Evolutionary conservation across 2,329 filamentous ascomycete species (phyloP).

Genomic region (Cladosporium sp.): DNA sequence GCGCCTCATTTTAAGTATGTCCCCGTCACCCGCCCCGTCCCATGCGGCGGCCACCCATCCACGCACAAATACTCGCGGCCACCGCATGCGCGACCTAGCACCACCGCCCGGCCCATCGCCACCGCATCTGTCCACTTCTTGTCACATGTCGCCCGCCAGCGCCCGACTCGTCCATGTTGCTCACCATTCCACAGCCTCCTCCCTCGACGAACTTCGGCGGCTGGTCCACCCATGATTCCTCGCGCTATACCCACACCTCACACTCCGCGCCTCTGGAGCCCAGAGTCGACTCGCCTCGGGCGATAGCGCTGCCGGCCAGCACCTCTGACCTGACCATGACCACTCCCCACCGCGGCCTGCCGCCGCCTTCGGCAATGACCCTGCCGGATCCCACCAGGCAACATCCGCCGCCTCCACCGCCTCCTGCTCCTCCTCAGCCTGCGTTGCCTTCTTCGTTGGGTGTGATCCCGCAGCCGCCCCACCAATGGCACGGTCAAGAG

Average conservation of each 20-base stretch:
- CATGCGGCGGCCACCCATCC: conserved; percentile 2
- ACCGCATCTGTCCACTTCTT: background rate
- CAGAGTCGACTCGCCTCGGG: conserved; percentile 32
- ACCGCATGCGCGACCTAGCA: conserved; percentile 10
- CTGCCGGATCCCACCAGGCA: conserved; percentile 42
- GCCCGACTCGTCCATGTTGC: conserved; percentile 37
- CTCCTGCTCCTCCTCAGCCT: conserved; percentile 23
- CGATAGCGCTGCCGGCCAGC: conserved; percentile 37
- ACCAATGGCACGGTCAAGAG: conserved; percentile 44
- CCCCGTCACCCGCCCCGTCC: conserved; percentile 14
- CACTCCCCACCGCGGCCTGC: conserved; percentile 47
- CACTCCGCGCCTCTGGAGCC: conserved; percentile 16
- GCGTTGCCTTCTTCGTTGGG: conserved; percentile 31
- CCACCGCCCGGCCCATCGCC: conserved; percentile 10
- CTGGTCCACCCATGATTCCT: conserved; percentile 45
- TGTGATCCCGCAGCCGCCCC: conserved; percentile 33
- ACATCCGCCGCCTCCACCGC: conserved; percentile 20
- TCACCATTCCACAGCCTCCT: conserved; percentile 43
- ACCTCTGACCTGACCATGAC: conserved; percentile 38
- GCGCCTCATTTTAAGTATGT: conserved; percentile 15
- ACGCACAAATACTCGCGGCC: conserved; percentile 2
- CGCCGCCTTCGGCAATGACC: conserved; percentile 48
- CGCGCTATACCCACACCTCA: conserved; percentile 34
- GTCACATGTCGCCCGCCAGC: conserved; percentile 19
- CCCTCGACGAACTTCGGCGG: conserved; percentile 42